phyloP scores from a whole-genome alignment of 139 green algal species.

The Chlamydomonas sp. region DNA sequence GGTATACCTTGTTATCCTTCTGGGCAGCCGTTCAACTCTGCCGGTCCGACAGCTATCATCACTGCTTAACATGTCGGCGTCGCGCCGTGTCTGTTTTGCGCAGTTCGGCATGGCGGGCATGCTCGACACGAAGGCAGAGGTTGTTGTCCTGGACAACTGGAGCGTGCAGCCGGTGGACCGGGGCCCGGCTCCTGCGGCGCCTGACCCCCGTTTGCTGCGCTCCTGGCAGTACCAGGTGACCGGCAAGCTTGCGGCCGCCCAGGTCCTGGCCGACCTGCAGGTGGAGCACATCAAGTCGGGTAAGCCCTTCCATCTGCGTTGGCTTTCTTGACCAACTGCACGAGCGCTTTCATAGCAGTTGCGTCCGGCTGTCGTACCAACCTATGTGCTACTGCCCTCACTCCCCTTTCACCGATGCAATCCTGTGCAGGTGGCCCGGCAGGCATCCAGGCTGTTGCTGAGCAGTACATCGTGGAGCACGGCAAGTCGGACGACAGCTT shows the following conservation, averaged over 20 bases:
- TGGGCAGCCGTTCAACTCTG: neutral
- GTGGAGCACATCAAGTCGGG: constrained; percentile 50
- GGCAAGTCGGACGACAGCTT: constrained; percentile 85
- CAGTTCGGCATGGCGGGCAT: neutral
- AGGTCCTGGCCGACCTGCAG: constrained; percentile 49
- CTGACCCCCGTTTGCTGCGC: constrained; percentile 29
- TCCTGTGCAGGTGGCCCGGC: constrained; percentile 20
- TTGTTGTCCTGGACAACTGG: constrained; percentile 49
- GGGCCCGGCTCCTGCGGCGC: constrained; percentile 32
- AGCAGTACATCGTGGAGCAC: constrained; percentile 39
- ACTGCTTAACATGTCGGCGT: neutral
- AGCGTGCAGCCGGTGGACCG: constrained; percentile 51
- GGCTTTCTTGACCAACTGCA: too few relatives aligned
- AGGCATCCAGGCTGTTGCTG: constrained; percentile 38
- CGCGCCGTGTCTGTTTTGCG: neutral
- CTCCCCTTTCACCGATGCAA: too few relatives aligned
- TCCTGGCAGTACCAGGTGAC: constrained; percentile 62
- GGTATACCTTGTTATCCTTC: neutral
- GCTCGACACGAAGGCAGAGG: constrained; percentile 41
- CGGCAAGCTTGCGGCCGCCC: constrained; percentile 46
- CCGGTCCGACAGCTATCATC: neutral
- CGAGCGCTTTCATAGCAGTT: too few relatives aligned
- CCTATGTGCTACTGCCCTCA: neutral
- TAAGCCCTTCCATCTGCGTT: neutral
- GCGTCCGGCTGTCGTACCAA: too few relatives aligned